Evolutionary conservation across 768 basidiomycete species (phyloP).

Genomic region (Obba rivulosa): DNA sequence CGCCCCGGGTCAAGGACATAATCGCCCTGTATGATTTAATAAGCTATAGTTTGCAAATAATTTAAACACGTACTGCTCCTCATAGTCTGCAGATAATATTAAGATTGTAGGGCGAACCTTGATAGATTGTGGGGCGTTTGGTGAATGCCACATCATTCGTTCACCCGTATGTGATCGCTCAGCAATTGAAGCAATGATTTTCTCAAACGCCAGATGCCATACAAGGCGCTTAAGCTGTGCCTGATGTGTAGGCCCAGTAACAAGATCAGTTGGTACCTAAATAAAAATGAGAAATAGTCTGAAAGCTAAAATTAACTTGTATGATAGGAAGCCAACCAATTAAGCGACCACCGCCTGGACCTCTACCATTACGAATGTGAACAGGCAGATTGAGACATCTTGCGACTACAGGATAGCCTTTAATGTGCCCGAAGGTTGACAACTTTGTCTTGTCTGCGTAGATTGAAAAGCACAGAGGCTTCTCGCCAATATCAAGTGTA

Average conservation of each 20-base stretch:
- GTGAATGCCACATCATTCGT: slow-evolving; percentile 22
- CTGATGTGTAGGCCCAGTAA: neutral
- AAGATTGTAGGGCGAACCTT: slow-evolving; percentile 32
- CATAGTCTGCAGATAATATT: slow-evolving; percentile 37
- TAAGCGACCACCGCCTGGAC: slow-evolving; percentile 2
- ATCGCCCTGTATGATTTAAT: slow-evolving; percentile 1
- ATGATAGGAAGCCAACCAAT: neutral
- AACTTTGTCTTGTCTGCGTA: slow-evolving; percentile 9
- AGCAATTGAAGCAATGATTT: neutral
- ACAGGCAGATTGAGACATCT: slow-evolving; percentile 4
- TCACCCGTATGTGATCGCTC: slow-evolving; percentile 4
- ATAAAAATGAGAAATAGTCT: neutral
- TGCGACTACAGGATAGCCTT: slow-evolving; percentile 6
- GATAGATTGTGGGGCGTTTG: slow-evolving; percentile 9
- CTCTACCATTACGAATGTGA: slow-evolving; percentile 5
- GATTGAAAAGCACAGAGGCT: neutral
- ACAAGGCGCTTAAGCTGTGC: slow-evolving; percentile 1
- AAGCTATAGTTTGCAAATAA: neutral
- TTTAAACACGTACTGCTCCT: slow-evolving; percentile 36
- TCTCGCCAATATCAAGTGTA: neutral
- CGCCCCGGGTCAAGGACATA: slow-evolving; percentile 8
- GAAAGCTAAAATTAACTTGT: neutral
- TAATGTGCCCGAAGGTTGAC: slow-evolving; percentile 1
- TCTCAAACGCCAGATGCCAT: slow-evolving; percentile 2
- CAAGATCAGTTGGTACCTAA: neutral